Evolutionary conservation across 192 early-diverging fungal species (phyloP).

Genomic region (Haplosporangium gracile): DNA sequence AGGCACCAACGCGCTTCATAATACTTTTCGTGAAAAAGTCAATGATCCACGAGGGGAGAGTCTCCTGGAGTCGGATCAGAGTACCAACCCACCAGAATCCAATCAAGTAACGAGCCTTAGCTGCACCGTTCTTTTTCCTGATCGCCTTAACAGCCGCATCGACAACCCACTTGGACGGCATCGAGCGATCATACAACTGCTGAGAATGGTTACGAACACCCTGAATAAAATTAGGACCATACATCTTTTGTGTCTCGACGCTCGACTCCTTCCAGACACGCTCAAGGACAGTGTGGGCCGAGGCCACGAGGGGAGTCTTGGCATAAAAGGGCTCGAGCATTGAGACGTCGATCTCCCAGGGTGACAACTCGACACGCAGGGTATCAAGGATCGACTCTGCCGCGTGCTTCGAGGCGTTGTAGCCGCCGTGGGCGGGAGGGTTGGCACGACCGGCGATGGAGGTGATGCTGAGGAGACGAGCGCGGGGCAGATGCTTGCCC

Average conservation of each 20-base stretch:
- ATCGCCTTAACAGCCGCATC: slow-evolving; percentile 46
- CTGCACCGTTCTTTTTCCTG: slow-evolving; percentile 38
- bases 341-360: slow-evolving; percentile 61
- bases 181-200: slow-evolving; percentile 29
- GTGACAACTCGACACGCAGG: slow-evolving; percentile 57
- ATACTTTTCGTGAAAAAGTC: slow-evolving; percentile 43
- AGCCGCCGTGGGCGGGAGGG: slow-evolving; percentile 56
- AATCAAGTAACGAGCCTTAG: slow-evolving; percentile 35
- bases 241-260: slow-evolving; percentile 30
- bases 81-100: slow-evolving; percentile 54
- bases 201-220: slow-evolving; percentile 18
- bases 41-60: slow-evolving; percentile 36
- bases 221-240: slow-evolving; percentile 38
- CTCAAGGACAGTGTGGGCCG: slow-evolving; percentile 21
- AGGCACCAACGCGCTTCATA: slow-evolving; percentile 36
- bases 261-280: slow-evolving; percentile 30
- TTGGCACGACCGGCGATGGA: slow-evolving; percentile 58
- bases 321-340: slow-evolving; percentile 60
- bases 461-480: slow-evolving; percentile 59
- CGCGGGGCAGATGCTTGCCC: slow-evolving; percentile 48
- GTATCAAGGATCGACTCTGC: slow-evolving; percentile 61
- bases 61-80: slow-evolving; percentile 41
- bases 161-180: slow-evolving; percentile 56
- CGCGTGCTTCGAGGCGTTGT: slow-evolving; percentile 62
- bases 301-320: slow-evolving; percentile 41